Evolutionary conservation across 1,284 basidiomycete genomes (phyloP).

Genomic region (Singerocomus inundabilis): DNA sequence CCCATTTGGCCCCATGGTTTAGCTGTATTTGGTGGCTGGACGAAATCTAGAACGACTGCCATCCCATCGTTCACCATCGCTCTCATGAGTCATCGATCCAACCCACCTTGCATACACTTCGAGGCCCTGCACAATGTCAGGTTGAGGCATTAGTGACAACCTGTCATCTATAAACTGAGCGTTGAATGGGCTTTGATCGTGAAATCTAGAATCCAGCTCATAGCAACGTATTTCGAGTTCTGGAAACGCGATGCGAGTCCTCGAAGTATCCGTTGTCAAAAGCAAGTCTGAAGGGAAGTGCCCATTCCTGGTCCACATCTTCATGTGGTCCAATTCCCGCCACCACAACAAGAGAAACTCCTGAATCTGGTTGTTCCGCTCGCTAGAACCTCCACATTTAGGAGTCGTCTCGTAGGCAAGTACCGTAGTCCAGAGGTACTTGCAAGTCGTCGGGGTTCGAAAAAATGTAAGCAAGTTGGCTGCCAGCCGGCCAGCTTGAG

Average conservation of each 20-base stretch:
- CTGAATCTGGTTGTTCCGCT: constrained; percentile 43
- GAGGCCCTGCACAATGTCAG: neutral
- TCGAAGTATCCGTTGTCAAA: neutral
- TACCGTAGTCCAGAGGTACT: too few species aligned
- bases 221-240: neutral
- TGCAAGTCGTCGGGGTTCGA: too few species aligned
- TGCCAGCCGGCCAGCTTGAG: too few species aligned
- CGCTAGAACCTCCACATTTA: constrained; percentile 34
- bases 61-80: neutral
- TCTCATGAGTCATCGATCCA: neutral
- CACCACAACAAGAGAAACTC: neutral
- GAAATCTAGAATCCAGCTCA: neutral
- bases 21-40: neutral
- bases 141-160: neutral
- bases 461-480: too few species aligned
- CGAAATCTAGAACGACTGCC: neutral
- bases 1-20: neutral
- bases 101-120: neutral
- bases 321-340: neutral
- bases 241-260: neutral
- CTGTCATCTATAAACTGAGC: neutral
- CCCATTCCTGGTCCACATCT: neutral
- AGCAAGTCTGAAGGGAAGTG: neutral
- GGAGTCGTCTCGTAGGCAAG: neutral
- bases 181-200: neutral